Evolutionary conservation across 129 eudicot species (phyloP), one percentile per base, ranked within the genome.

Genomic region (Scalesia atractyloides): DNA sequence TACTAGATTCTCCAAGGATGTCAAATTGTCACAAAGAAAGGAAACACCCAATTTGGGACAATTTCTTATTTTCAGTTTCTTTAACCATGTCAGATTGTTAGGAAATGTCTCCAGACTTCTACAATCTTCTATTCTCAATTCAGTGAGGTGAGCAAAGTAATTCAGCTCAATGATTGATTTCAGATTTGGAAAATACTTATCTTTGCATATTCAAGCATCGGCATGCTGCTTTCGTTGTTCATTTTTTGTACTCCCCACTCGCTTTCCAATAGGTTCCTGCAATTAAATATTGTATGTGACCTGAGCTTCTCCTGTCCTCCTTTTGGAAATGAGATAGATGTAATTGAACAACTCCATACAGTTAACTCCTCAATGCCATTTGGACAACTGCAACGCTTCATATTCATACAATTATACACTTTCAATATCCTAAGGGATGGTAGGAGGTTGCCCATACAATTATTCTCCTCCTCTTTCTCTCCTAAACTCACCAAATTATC

Each of bases 11-110:
- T n/a, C n/a, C n/a, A n/a, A 2, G 74, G 80, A 66, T 74, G 80
- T 74, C 73, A 67, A 30, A 62, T 5, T 16, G n/a, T 41, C 53
- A 61, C 22, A 5, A 13, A 75, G 63, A 44, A 67, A 68, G 9
- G 56, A 58, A 57, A 7, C 58, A 53, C 46, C 64, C 51, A 77
- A 13, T 1, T 14, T 50, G 9, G 36, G 72, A 68, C 81, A 77
- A 11, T 19, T 0, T 1, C 0, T 2, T 59, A 9, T 15, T 1
- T 0, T 0, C 0, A 54, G 20, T 8, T 1, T 0, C n/a, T 17
- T 0, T 19, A 76, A 44, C 5, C 41, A 24, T 0, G 0, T 14
- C 26, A 57, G 44, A 7, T 3, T 8, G 10, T 66, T 6, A 19
- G 33, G 36, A 13, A 66, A 18, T 1, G 57, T 20, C 16, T 46